Conservation (phyloP, 345 rosid genomes). For the Cardamine chenopodiifolia region DNA sequence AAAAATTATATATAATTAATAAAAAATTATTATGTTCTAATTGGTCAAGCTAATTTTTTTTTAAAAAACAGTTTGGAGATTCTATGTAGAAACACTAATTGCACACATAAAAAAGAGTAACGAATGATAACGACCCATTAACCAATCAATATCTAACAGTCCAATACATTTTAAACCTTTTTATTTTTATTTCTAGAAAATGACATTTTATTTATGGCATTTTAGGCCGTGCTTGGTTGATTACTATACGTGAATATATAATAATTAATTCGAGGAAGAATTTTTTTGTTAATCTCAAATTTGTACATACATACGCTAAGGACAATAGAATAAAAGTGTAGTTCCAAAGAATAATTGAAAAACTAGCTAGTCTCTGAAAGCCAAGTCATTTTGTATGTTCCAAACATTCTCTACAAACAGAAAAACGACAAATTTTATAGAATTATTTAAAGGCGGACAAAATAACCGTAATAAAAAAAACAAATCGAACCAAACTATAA, state of each 20-base stretch:
- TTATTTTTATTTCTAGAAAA: not conserved
- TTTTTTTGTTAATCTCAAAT: constrained; percentile 16
- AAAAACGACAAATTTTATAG: constrained; percentile 45
- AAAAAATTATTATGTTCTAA: too few relatives aligned
- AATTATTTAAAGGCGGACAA: too few relatives aligned
- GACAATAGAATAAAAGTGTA: constrained; percentile 12
- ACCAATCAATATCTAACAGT: constrained; percentile 20
- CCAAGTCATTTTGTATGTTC: constrained; percentile 43
- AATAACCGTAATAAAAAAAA: too few relatives aligned
- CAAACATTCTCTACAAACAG: constrained; percentile 57
- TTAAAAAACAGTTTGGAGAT: not conserved
- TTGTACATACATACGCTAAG: constrained; percentile 37
- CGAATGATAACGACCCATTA: constrained; percentile 3
- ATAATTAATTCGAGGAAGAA: constrained; percentile 1
- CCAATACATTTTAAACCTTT: constrained; percentile 9
- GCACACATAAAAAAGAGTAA: not conserved
- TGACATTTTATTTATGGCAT: not conserved
- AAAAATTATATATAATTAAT: too few relatives aligned
- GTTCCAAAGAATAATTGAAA: constrained; percentile 31
- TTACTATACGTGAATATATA: constrained; percentile 11
- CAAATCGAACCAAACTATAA: too few relatives aligned
- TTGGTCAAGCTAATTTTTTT: not conserved
- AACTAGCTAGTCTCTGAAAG: constrained; percentile 36
- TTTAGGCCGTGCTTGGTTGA: constrained; percentile 11
- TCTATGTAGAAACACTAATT: constrained; percentile 1